phyloP scores from a whole-genome alignment of 306 rosid species.

The Lotus japonicus region DNA sequence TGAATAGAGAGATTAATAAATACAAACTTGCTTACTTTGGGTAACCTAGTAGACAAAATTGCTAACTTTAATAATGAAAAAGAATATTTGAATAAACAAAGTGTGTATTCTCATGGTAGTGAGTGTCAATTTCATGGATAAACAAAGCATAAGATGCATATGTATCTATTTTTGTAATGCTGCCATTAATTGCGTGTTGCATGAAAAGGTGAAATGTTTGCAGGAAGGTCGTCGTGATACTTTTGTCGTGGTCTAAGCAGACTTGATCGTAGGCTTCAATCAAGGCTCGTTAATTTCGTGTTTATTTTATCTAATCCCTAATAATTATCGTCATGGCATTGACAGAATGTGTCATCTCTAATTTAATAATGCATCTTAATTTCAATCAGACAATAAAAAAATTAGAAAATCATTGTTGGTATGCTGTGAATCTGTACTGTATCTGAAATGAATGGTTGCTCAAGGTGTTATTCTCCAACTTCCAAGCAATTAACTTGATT shows the following conservation, averaged over 20 bases:
- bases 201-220: conserved; percentile 31
- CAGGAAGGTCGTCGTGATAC: conserved; percentile 34
- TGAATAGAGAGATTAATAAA: too few species aligned
- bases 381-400: background rate
- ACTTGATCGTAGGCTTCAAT: conserved; percentile 51
- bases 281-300: conserved; percentile 28
- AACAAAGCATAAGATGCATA: conserved; percentile 15
- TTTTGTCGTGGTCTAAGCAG: conserved; percentile 34
- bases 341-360: conserved; percentile 20
- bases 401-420: conserved; percentile 19
- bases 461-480: conserved; percentile 25
- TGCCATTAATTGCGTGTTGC: background rate
- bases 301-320: background rate
- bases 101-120: conserved; percentile 26
- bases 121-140: conserved; percentile 54
- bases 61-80: conserved; percentile 28
- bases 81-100: conserved; percentile 22
- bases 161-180: background rate
- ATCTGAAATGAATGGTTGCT: conserved; percentile 26
- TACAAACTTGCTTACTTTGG: too few species aligned
- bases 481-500: background rate
- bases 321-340: conserved; percentile 11
- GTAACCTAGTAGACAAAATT: background rate
- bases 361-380: background rate
- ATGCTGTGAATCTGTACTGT: conserved; percentile 15